Conservation (phyloP, 176 grass and related monocot species). For the Tillandsia leiboldiana region DNA sequence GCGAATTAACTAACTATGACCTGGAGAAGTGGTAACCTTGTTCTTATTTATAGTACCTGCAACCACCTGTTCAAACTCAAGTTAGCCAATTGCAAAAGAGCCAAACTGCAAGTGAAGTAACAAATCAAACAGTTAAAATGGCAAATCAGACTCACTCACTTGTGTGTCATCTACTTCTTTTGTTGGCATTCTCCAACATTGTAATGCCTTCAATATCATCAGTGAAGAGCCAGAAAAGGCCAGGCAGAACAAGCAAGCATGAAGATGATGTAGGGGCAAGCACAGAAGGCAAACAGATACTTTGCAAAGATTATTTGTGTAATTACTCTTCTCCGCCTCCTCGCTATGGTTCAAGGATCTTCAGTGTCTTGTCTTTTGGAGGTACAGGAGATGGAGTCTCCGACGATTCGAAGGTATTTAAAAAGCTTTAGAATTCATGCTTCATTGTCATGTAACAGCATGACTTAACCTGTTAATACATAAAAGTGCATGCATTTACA, state of each 20-base stretch:
- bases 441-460: slow-evolving; percentile 1
- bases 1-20: too few species aligned
- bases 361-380: slow-evolving; percentile 51
- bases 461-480: not conserved
- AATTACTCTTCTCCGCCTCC: not conserved
- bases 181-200: not conserved
- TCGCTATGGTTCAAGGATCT: slow-evolving; percentile 33
- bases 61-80: not conserved
- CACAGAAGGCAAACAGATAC: not conserved
- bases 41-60: slow-evolving; percentile 18
- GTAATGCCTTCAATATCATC: not conserved
- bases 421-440: not conserved
- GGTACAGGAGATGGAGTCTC: slow-evolving; percentile 39
- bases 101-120: not conserved
- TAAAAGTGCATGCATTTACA: too few species aligned
- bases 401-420: slow-evolving; percentile 54
- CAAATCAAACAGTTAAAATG: not conserved
- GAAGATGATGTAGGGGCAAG: not conserved
- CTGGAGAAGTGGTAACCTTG: not conserved
- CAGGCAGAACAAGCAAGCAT: not conserved
- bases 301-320: not conserved
- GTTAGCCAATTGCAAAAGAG: not conserved
- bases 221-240: not conserved
- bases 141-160: slow-evolving; percentile 1
- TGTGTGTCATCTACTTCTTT: slow-evolving; percentile 9